Base-by-base conservation (phyloP, 352 stramenopile genomes). In the Globisporangium emineosum region DNA sequence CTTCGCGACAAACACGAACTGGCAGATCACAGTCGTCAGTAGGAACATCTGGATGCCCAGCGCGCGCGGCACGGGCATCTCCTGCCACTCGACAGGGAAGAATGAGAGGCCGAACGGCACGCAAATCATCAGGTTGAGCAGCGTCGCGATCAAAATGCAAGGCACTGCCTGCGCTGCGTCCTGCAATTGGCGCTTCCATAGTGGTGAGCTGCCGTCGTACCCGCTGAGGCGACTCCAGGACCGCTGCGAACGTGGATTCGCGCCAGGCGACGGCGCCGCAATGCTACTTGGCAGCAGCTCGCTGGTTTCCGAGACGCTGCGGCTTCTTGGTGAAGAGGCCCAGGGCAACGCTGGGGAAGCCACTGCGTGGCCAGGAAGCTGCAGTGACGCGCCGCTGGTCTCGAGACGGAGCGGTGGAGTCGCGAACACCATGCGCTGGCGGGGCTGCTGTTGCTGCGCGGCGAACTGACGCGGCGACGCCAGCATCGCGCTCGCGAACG, bases 81-180 rank as follows among this genome's bases (percentile, higher is more conserved):
- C 80, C 15, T 80, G 59, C 82, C 83, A 95, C 65, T 92, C 82
- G 19, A 88, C 71, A 5, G 86, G 86, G 68, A 95, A 95, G 67
- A 93, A 95, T 68, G 84, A 90, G 19, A 93, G 72, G 4, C 83
- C 86, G 57, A 95, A 95, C 5, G 86, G 86, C 25, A 95, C 85
- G 64, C 78, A 93, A 61, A 95, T 90, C 86, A 95, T 95, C 43
- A 95, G 76, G 69, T 95, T 91, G 35, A 95, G 73, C 29, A 90
- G 64, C 51, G 89, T 81, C 30, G 82, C 86, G 58, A 95, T 93
- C 32, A 78, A 43, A 9, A 95, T 73, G 50, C 74, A 86, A 0
- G 84, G 82, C 27, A 68, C 57, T 9, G 79, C 77, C 29, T 87
- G 77, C 27, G 71, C 52, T 6, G 68, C 70, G 12, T 84, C 72